phyloP scores from a whole-genome alignment of 176 grass and related monocot genomes.

The Luzula sylvatica region DNA sequence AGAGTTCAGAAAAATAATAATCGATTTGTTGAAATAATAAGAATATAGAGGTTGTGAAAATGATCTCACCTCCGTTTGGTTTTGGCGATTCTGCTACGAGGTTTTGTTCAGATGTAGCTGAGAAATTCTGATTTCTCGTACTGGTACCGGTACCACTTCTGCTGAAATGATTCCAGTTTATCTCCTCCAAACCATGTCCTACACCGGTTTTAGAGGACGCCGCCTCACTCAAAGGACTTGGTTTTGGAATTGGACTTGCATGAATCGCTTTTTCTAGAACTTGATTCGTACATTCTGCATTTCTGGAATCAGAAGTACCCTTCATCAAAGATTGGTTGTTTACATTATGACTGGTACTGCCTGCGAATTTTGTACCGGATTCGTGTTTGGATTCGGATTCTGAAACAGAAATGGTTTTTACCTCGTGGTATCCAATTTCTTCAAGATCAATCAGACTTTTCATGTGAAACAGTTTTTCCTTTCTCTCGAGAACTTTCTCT shows the following conservation, averaged over 20 bases:
- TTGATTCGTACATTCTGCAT: slow-evolving; percentile 9
- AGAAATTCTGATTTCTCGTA: background rate
- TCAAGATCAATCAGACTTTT: slow-evolving; percentile 34
- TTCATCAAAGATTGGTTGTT: slow-evolving; percentile 19
- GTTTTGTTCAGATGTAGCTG: background rate
- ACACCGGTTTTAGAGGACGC: slow-evolving; percentile 5
- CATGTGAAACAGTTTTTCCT: slow-evolving; percentile 23
- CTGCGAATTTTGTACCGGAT: slow-evolving; percentile 19
- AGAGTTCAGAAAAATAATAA: background rate
- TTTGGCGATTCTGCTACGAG: slow-evolving; percentile 5
- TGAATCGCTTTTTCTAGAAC: slow-evolving; percentile 28
- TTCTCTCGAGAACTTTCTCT: background rate
- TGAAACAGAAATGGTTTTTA: slow-evolving; percentile 55
- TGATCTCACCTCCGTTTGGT: too few relatives aligned
- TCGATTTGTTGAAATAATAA: too few relatives aligned
- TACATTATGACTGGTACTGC: background rate
- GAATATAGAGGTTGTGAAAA: too few relatives aligned
- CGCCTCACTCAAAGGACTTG: background rate
- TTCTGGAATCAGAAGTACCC: slow-evolving; percentile 6
- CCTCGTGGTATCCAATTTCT: slow-evolving; percentile 33
- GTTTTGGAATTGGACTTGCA: slow-evolving; percentile 6
- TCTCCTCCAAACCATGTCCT: slow-evolving; percentile 8
- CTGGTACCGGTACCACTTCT: background rate
- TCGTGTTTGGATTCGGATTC: slow-evolving; percentile 38
- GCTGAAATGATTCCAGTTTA: slow-evolving; percentile 16